Evolutionary conservation across 2,329 filamentous ascomycete species (phyloP).

Genomic region (Neurospora crassa): DNA sequence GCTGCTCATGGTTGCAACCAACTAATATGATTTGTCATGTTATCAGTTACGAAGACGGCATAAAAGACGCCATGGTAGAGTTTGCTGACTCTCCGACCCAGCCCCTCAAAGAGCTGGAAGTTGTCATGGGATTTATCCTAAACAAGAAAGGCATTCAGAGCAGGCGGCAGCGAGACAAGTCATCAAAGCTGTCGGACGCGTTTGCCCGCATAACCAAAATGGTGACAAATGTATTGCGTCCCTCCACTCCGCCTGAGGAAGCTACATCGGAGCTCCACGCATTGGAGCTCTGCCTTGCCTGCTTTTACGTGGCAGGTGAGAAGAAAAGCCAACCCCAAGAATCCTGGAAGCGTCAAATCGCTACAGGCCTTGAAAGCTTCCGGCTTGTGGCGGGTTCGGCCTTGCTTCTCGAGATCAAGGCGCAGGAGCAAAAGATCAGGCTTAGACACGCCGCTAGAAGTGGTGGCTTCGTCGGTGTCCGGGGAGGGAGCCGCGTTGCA

Average conservation of each 20-base stretch:
- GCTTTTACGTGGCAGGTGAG: constrained; percentile 7
- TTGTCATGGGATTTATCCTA: constrained; percentile 46
- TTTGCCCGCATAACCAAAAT: constrained; percentile 37
- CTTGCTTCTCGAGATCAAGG: constrained; percentile 21
- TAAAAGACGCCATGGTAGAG: constrained; percentile 31
- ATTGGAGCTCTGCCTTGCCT: constrained; percentile 24
- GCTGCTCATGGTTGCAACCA: not conserved
- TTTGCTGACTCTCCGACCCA: constrained; percentile 35
- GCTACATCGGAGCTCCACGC: constrained; percentile 5
- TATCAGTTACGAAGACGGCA: constrained; percentile 35
- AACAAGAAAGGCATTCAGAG: constrained; percentile 41
- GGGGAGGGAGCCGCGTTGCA: not conserved
- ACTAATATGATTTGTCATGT: not conserved
- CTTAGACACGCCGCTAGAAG: not conserved
- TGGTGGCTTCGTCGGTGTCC: not conserved
- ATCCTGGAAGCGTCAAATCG: too few species aligned
- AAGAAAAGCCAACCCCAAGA: too few species aligned
- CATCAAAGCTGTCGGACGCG: constrained; percentile 40
- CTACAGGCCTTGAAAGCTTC: constrained; percentile 20
- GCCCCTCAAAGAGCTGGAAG: constrained; percentile 40
- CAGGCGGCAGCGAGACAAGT: constrained; percentile 40
- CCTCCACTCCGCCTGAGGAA: not conserved
- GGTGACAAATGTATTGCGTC: constrained; percentile 20
- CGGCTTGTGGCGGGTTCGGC: constrained; percentile 22
- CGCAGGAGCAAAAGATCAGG: not conserved